A percentile compares a stretch with the other conserved stretches of the same genome.
Evolutionary conservation across 805 yeast species (phyloP).

Genomic region (Tetrapisispora taiwanensis): DNA sequence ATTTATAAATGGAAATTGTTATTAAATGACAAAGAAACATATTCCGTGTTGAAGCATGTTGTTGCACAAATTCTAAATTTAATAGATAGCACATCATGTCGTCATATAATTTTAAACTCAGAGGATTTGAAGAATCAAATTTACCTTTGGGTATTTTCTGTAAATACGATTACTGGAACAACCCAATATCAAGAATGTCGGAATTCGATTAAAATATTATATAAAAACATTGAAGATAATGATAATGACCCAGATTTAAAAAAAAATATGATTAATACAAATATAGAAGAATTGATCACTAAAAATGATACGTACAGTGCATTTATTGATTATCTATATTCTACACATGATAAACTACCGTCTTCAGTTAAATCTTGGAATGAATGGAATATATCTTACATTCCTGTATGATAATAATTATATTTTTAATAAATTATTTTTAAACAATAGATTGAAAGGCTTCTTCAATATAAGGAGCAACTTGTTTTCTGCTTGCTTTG

Average conservation of each 20-base stretch:
- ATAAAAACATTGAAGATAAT: background rate
- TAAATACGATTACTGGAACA: slow-evolving; percentile 14
- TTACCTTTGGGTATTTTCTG: slow-evolving; percentile 22
- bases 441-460: slow-evolving; percentile 11
- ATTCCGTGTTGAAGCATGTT: slow-evolving; percentile 16
- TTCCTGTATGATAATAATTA: background rate
- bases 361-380: slow-evolving; percentile 5
- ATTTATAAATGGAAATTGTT: slow-evolving; percentile 22
- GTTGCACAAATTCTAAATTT: slow-evolving; percentile 14
- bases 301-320: slow-evolving; percentile 9
- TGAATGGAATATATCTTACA: slow-evolving; percentile 15
- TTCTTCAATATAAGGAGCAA: slow-evolving; percentile 48
- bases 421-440: too few relatives aligned
- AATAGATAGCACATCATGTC: slow-evolving; percentile 16
- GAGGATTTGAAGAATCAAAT: slow-evolving; percentile 2
- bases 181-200: slow-evolving; percentile 3
- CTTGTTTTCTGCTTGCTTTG: slow-evolving; percentile 73
- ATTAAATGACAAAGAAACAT: slow-evolving; percentile 5
- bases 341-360: slow-evolving; percentile 11
- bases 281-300: slow-evolving; percentile 13
- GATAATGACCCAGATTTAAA: background rate
- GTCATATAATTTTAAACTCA: slow-evolving; percentile 15
- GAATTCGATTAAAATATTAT: slow-evolving; percentile 21
- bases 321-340: slow-evolving; percentile 9
- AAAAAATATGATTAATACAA: slow-evolving; percentile 5